A percentile compares a stretch with the other conserved stretches of the same genome.
Evolutionary conservation across 805 yeast genomes (phyloP).

Genomic region (Yarrowia divulgata): DNA sequence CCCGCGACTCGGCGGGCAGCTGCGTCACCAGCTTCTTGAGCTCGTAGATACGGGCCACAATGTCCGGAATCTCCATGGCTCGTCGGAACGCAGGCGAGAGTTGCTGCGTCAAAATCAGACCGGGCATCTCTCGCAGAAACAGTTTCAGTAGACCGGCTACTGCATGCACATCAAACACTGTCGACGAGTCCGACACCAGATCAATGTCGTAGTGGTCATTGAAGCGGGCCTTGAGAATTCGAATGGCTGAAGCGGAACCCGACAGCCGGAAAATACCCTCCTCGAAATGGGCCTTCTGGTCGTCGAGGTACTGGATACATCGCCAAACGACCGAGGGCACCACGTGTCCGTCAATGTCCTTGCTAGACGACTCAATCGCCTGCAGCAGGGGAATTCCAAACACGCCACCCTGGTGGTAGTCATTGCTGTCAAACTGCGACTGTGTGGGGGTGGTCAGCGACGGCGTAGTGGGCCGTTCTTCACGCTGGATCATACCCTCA

Average conservation of each 20-base stretch:
- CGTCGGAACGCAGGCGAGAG: conserved; percentile 53
- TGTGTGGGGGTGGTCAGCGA: conserved; percentile 12
- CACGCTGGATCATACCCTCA: conserved; percentile 28
- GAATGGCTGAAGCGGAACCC: conserved; percentile 83
- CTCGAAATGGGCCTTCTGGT: conserved; percentile 75
- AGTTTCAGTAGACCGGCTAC: conserved; percentile 85
- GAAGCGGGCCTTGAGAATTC: conserved; percentile 70
- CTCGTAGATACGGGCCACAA: conserved; percentile 45
- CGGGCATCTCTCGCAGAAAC: conserved; percentile 78
- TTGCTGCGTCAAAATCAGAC: conserved; percentile 68
- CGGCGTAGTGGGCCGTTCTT: conserved; percentile 23
- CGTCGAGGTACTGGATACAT: conserved; percentile 71
- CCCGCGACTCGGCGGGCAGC: conserved; percentile 63
- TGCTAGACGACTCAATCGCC: conserved; percentile 61
- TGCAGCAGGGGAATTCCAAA: conserved; percentile 71
- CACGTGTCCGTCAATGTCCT: conserved; percentile 54
- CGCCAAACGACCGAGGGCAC: conserved; percentile 81
- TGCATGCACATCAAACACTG: conserved; percentile 72
- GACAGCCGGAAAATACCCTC: conserved; percentile 92
- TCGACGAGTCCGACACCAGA: conserved; percentile 52
- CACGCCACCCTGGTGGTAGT: conserved; percentile 46
- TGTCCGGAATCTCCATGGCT: conserved; percentile 49
- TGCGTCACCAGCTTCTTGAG: conserved; percentile 50
- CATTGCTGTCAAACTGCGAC: conserved; percentile 12
- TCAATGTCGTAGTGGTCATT: conserved; percentile 74